A percentile compares a stretch with the other conserved stretches of the same genome.
phyloP scores from a whole-genome alignment of 768 basidiomycete genomes.

The Coprinopsis strossmayeri region DNA sequence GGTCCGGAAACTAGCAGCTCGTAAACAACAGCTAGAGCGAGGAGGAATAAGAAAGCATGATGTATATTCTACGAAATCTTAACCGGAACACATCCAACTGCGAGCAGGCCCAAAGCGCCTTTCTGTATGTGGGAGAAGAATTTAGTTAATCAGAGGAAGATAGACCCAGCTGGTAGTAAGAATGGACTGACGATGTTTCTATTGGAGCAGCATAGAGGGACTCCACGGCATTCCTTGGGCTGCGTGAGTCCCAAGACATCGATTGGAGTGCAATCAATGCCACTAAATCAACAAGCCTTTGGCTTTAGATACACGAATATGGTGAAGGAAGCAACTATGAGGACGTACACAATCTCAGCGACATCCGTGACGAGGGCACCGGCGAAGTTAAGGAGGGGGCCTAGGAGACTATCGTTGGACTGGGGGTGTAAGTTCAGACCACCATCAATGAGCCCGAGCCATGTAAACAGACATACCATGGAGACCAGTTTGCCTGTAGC shows the following conservation, averaged over 20 bases:
- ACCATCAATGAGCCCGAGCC: not conserved
- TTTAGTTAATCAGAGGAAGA: not conserved
- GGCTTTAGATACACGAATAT: not conserved
- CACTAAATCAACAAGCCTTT: conserved; percentile 11
- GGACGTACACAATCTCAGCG: conserved; percentile 22
- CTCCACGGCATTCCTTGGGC: conserved; percentile 17
- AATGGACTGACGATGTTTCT: conserved; percentile 22
- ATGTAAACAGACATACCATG: not conserved
- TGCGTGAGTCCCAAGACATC: conserved; percentile 19
- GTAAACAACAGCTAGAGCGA: too few relatives aligned
- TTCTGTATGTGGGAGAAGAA: not conserved
- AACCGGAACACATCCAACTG: conserved; percentile 33
- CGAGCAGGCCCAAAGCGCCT: conserved; percentile 23
- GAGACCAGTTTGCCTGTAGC: not conserved
- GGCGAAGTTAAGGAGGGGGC: conserved; percentile 18
- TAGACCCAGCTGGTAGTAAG: not conserved
- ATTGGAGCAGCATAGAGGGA: conserved; percentile 35
- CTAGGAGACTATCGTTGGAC: conserved; percentile 19
- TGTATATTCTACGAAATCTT: too few relatives aligned
- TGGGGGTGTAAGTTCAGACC: not conserved
- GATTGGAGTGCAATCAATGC: conserved; percentile 25
- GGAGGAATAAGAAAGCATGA: too few relatives aligned
- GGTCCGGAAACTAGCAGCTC: too few relatives aligned
- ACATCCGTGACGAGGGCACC: conserved; percentile 21
- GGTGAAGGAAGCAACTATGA: too few relatives aligned